These are phyloP conservation scores for Solanum microdontum DNA, from an alignment of 257 asterid species.

Conservation along the genomic window DNA sequence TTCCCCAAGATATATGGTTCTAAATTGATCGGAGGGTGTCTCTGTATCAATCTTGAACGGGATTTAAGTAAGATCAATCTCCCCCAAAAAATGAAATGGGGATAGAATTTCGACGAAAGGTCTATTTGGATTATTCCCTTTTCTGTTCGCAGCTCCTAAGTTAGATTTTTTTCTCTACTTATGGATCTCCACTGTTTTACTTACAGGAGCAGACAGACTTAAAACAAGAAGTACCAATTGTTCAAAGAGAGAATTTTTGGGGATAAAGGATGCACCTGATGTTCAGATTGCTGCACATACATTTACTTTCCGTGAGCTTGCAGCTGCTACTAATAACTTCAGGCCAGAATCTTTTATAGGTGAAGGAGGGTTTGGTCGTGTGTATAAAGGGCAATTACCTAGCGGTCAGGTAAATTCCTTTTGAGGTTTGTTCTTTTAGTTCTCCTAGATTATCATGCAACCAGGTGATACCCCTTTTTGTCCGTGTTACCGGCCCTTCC, in stretches of 20 bases:
- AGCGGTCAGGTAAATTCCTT: constrained; percentile 63
- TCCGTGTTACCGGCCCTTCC: neutral
- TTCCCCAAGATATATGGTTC: neutral
- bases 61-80: constrained; percentile 2
- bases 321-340: constrained; percentile 79
- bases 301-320: constrained; percentile 94
- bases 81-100: neutral
- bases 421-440: neutral
- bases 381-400: constrained; percentile 66
- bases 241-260: constrained; percentile 45
- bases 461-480: neutral
- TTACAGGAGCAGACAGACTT: constrained; percentile 69
- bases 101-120: neutral
- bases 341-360: constrained; percentile 83
- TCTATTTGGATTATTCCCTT: neutral
- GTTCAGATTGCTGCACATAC: constrained; percentile 88
- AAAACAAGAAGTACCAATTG: constrained; percentile 50
- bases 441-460: neutral
- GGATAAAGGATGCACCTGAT: constrained; percentile 48
- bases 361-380: constrained; percentile 97
- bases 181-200: neutral
- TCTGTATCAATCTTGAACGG: neutral
- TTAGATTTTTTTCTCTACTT: neutral
- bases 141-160: neutral
- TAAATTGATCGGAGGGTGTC: constrained; percentile 2